Percentiles rank a stretch among this genome's conserved stretches.
Conservation (phyloP, 768 basidiomycete genomes). For the Tephrocybe rancida region DNA sequence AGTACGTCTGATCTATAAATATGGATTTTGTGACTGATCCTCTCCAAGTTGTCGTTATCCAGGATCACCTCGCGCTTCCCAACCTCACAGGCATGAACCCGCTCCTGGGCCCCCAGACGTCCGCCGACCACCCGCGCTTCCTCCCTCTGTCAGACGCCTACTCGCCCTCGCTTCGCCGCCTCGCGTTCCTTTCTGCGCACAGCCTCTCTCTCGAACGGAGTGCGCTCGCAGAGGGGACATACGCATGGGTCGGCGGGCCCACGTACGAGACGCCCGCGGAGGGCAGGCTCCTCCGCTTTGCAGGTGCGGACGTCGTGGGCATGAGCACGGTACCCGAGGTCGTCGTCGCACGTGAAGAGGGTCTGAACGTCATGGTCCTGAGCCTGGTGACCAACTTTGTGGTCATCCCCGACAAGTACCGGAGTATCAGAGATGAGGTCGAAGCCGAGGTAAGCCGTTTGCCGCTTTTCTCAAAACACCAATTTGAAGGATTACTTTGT, state of each 20-base stretch:
- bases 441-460: conserved; percentile 64
- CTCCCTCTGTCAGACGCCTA: conserved; percentile 86
- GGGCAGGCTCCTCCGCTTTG: conserved; percentile 70
- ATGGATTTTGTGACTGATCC: conserved; percentile 5
- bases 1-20: conserved; percentile 46
- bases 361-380: conserved; percentile 74
- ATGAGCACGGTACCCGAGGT: conserved; percentile 96
- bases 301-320: conserved; percentile 89
- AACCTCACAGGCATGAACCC: conserved; percentile 78
- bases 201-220: conserved; percentile 52
- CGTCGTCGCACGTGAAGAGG: conserved; percentile 75
- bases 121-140: conserved; percentile 69
- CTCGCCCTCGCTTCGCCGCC: conserved; percentile 66
- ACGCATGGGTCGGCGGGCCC: conserved; percentile 90
- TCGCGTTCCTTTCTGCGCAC: conserved; percentile 73
- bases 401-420: conserved; percentile 66
- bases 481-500: background rate
- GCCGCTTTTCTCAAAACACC: conserved; percentile 17
- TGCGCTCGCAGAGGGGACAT: conserved; percentile 78
- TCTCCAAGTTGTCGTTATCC: conserved; percentile 74
- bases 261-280: conserved; percentile 91
- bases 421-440: conserved; percentile 74
- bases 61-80: conserved; percentile 84
- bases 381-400: conserved; percentile 89
- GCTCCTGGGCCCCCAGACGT: conserved; percentile 70